These are phyloP conservation scores for Didymella exigua DNA, from an alignment of 2,329 filamentous ascomycete species.

Conservation along the genomic window DNA sequence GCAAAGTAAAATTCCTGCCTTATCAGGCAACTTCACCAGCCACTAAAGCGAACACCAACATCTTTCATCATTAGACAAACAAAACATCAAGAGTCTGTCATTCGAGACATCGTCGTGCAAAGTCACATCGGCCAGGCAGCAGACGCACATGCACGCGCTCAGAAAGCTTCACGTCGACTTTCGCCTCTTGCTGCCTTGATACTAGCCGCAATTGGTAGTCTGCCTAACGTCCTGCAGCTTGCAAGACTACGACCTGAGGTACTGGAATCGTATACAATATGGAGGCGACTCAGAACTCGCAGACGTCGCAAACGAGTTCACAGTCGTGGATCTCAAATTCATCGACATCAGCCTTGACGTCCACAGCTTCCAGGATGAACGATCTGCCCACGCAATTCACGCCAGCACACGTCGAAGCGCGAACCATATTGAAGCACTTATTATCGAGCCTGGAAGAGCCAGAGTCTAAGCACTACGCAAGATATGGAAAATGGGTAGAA, in stretches of 20 bases:
- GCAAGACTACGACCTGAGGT: not conserved
- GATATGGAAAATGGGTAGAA: constrained; percentile 30
- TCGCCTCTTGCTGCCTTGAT: constrained; percentile 10
- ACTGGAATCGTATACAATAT: not conserved
- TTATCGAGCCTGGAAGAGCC: constrained; percentile 23
- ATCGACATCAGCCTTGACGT: not conserved
- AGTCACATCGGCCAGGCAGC: not conserved
- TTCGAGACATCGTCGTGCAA: not conserved
- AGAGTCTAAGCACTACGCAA: constrained; percentile 20
- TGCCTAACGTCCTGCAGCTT: constrained; percentile 5
- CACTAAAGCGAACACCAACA: constrained; percentile 10
- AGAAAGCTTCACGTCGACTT: not conserved
- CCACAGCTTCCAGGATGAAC: constrained; percentile 16
- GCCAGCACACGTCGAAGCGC: constrained; percentile 32
- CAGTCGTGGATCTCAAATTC: not conserved
- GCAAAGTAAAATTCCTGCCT: not conserved
- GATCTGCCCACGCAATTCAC: constrained; percentile 12
- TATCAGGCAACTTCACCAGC: constrained; percentile 11
- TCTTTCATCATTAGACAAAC: not conserved
- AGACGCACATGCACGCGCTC: not conserved
- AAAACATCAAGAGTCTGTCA: not conserved
- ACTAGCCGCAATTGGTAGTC: constrained; percentile 5
- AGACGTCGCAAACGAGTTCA: not conserved
- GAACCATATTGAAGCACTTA: constrained; percentile 28
- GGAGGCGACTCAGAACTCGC: not conserved